phyloP scores from a whole-genome alignment of 805 yeast genomes.

The Saturnispora sanitii region DNA sequence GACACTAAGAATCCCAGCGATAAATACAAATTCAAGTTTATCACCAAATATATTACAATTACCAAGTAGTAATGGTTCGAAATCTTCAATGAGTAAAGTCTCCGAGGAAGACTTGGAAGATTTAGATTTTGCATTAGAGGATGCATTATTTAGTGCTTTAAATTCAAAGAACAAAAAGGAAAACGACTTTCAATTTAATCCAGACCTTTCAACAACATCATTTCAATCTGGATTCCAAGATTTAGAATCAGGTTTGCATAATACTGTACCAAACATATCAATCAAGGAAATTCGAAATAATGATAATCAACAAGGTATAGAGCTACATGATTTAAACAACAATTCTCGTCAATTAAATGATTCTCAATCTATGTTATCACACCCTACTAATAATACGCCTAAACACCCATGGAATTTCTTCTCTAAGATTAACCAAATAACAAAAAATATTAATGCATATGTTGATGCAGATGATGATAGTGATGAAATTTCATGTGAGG shows the following conservation, averaged over 20 bases:
- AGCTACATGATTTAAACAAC: no score
- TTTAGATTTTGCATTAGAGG: slow-evolving; percentile 10
- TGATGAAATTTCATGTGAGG: slow-evolving; percentile 1
- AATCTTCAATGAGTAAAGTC: neutral
- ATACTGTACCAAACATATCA: neutral
- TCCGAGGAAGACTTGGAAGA: slow-evolving; percentile 7
- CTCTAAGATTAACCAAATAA: slow-evolving; percentile 12
- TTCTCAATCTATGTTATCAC: neutral
- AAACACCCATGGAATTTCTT: slow-evolving; percentile 2
- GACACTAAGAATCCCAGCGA: no score
- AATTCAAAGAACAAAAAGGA: slow-evolving; percentile 6
- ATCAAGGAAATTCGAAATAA: neutral
- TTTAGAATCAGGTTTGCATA: slow-evolving; percentile 1
- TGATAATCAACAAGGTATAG: neutral
- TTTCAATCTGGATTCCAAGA: neutral
- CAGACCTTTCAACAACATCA: neutral
- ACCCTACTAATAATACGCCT: neutral
- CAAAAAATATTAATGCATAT: slow-evolving; percentile 4
- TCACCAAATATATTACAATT: no score
- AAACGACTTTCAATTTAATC: neutral
- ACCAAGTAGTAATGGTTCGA: neutral
- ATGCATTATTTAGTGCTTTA: slow-evolving; percentile 9
- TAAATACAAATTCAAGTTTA: no score
- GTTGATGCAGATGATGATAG: slow-evolving; percentile 10
- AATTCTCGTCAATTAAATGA: neutral